Evolutionary conservation across 495 filamentous ascomycete genomes (phyloP), one percentile per base, ranked within the genome.

Genomic region (Durotheca rogersii): DNA sequence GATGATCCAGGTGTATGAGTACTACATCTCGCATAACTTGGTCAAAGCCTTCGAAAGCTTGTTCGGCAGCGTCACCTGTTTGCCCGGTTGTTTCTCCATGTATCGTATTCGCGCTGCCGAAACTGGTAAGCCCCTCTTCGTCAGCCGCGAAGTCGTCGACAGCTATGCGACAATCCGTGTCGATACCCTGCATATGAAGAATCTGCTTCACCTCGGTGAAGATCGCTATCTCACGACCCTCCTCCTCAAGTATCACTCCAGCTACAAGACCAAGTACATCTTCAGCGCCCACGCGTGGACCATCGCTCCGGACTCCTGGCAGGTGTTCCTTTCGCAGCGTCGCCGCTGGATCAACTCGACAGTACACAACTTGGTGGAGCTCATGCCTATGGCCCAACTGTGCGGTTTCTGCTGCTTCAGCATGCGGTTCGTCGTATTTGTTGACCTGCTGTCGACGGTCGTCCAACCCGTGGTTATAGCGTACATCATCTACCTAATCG

Each of bases 361-460:
- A 2, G 87, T 99, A 15, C 93, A 99, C 76, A 99, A 99, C 67
- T 77, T 99, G 53, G 87, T 93, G 56, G 93, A 99, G 65, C 83
- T 99, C 40, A 90, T 97, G 60, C 90, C 90, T 4, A 71, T 99
- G 66, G 81, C 87, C 41, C 87, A 97, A 65, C 83, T 99, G 21
- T 99, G 93, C 71, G 93, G 93, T 67, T 99, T 99, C 82, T 99
- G 93, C 77, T 97, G 94, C 72, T 99, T 99, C 78, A 90, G 86
- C 68, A 99, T 99, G 93, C 83, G 93, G 58, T 99, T 99, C 72
- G 77, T 99, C 51, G 92, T 99, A 56, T 95, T 99, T 61, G 68
- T 97, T 47, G 93, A 99, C 66, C 77, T 99, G 33, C 74, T 99
- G 45, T 89, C 86, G 45, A 99, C 93, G 21, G 69, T 97, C 47